A percentile compares a stretch with the other conserved stretches of the same genome.
Evolutionary conservation across 2,329 filamentous ascomycete genomes (phyloP).

Genomic region (Penicillium sp.): DNA sequence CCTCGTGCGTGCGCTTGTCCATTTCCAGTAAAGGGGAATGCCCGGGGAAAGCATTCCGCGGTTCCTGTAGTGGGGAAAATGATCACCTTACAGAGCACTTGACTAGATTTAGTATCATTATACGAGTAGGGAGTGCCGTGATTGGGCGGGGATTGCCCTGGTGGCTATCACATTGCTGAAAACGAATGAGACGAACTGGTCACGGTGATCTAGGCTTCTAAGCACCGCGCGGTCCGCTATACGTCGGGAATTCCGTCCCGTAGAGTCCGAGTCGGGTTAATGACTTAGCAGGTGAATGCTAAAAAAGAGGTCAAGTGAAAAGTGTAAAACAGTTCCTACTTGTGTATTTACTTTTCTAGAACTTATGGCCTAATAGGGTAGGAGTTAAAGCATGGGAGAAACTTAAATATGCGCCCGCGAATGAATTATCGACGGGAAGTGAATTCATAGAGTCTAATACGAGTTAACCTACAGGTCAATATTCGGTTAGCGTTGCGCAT

Average conservation of each 20-base stretch:
- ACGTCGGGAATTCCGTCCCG: too few relatives aligned
- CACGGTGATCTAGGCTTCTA: background rate
- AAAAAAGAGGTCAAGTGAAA: background rate
- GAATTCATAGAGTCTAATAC: background rate
- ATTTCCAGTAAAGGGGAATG: background rate
- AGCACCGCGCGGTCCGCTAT: too few relatives aligned
- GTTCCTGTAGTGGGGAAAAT: background rate
- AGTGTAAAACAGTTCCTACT: background rate
- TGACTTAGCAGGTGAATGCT: background rate
- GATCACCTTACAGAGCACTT: too few relatives aligned
- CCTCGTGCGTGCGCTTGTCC: background rate
- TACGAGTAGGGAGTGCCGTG: background rate
- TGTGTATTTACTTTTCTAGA: background rate
- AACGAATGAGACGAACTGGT: background rate
- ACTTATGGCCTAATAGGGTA: background rate
- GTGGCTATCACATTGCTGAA: background rate
- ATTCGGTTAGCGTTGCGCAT: background rate
- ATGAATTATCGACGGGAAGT: background rate
- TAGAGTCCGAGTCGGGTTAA: background rate
- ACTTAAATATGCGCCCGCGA: background rate
- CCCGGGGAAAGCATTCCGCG: background rate
- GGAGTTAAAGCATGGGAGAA: background rate
- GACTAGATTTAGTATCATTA: too few relatives aligned
- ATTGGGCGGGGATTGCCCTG: background rate
- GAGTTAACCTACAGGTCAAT: background rate